Conservation (phyloP, 768 basidiomycete species). For the Omphalotus guepiniiformis region DNA sequence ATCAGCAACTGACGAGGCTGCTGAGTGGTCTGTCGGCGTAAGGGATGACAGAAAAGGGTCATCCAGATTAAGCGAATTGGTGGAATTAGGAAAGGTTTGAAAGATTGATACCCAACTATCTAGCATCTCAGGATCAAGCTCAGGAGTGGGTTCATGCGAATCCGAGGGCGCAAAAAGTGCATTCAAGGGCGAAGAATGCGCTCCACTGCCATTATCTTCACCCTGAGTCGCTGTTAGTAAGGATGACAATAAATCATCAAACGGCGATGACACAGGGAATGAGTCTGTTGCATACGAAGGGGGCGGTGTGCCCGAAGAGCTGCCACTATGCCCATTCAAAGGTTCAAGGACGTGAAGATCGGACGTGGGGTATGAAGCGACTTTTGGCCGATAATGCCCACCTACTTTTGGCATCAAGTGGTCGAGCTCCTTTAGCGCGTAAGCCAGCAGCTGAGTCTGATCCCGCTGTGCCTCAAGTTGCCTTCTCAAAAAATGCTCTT, state of each 20-base stretch:
- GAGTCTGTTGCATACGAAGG: background rate
- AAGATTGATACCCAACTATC: slow-evolving; percentile 51
- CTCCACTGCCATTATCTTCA: background rate
- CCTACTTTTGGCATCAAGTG: slow-evolving; percentile 17
- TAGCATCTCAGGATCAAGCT: slow-evolving; percentile 35
- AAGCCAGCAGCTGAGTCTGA: background rate
- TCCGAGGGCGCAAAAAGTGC: slow-evolving; percentile 8
- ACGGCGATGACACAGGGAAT: slow-evolving; percentile 17
- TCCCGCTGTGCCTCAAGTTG: slow-evolving; percentile 6
- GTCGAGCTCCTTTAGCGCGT: slow-evolving; percentile 5
- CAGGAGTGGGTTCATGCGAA: slow-evolving; percentile 9
- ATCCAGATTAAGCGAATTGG: background rate
- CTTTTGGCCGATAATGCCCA: slow-evolving; percentile 30
- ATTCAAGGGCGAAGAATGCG: slow-evolving; percentile 3
- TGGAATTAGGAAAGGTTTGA: slow-evolving; percentile 35
- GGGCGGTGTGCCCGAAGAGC: background rate
- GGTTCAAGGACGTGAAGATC: slow-evolving; percentile 18
- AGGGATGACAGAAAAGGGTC: slow-evolving; percentile 5
- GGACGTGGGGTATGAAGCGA: slow-evolving; percentile 26
- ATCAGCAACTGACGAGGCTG: slow-evolving; percentile 2
- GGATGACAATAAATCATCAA: slow-evolving; percentile 37
- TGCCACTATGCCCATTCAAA: slow-evolving; percentile 11
- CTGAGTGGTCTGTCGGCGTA: slow-evolving; percentile 1
- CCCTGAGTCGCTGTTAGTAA: slow-evolving; percentile 28
- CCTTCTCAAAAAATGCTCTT: slow-evolving; percentile 15